Conservation (phyloP, 305 asterid genomes). For the Fraxinus sp. region DNA sequence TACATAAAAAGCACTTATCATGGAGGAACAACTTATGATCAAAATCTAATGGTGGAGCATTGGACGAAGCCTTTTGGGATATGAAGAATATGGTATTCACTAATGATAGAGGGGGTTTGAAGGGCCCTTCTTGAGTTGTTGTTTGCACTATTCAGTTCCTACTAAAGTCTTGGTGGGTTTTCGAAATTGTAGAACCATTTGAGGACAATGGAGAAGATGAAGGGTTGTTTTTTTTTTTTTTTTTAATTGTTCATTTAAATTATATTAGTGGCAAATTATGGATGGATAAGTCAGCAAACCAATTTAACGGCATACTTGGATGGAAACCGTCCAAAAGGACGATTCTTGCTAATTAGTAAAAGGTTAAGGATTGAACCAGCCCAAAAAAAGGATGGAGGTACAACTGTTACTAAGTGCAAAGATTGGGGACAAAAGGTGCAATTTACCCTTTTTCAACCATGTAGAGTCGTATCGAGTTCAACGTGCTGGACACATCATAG, state of each 20-base stretch:
- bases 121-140: neutral
- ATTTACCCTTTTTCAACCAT: neutral
- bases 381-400: neutral
- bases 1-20: neutral
- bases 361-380: no score
- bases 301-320: neutral
- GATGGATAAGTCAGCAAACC: neutral
- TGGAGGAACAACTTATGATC: neutral
- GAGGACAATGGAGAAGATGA: neutral
- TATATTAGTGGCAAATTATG: no score
- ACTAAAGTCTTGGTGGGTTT: neutral
- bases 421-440: neutral
- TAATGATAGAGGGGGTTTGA: neutral
- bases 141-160: neutral
- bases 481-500: neutral
- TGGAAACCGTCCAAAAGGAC: neutral
- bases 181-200: neutral
- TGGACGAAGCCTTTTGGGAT: neutral
- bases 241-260: no score
- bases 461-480: neutral
- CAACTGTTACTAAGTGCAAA: neutral
- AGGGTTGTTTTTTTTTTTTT: neutral
- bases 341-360: neutral
- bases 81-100: neutral
- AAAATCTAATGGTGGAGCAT: neutral